Percentiles rank a stretch among this genome's conserved stretches.
Conservation (phyloP, 1,139 yeast genomes). For the Kluyveromyces marxianus region DNA sequence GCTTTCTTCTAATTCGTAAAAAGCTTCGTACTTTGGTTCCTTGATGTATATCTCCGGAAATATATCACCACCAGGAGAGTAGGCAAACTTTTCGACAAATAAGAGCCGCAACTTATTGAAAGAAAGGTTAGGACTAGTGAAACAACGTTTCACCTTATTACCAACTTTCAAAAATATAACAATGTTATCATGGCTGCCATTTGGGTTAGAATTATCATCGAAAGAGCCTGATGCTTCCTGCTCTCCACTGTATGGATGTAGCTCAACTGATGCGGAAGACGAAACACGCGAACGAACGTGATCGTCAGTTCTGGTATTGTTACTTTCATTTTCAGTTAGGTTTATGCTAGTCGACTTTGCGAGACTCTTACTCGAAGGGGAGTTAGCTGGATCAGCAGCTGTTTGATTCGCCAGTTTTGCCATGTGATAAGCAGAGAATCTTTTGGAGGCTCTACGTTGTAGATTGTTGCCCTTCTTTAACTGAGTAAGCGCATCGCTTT, state of each 20-base stretch:
- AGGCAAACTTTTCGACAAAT: conserved; percentile 83
- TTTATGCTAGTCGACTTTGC: background rate
- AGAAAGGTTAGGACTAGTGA: conserved; percentile 43
- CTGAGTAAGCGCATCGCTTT: conserved; percentile 57
- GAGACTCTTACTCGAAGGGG: background rate
- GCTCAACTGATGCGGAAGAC: conserved; percentile 1
- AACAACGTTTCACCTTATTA: conserved; percentile 55
- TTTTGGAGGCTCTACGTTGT: conserved; percentile 77
- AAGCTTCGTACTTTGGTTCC: conserved; percentile 51
- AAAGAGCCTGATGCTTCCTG: conserved; percentile 6
- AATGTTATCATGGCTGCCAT: background rate
- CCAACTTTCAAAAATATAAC: conserved; percentile 49
- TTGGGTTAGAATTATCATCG: background rate
- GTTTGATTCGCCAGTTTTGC: conserved; percentile 61
- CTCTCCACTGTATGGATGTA: conserved; percentile 6
- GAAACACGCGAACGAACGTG: background rate
- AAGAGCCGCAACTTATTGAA: conserved; percentile 61
- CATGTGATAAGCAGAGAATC: conserved; percentile 90
- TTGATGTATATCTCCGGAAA: conserved; percentile 80
- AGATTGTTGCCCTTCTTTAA: conserved; percentile 74
- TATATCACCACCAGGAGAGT: conserved; percentile 59
- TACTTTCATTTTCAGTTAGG: no score
- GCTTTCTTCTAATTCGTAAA: conserved; percentile 76
- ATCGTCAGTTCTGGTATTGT: no score
- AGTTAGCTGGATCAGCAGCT: conserved; percentile 27